Conservation (phyloP, 371 early-diverging fungal genomes). For the Haplosporangium sp. region DNA sequence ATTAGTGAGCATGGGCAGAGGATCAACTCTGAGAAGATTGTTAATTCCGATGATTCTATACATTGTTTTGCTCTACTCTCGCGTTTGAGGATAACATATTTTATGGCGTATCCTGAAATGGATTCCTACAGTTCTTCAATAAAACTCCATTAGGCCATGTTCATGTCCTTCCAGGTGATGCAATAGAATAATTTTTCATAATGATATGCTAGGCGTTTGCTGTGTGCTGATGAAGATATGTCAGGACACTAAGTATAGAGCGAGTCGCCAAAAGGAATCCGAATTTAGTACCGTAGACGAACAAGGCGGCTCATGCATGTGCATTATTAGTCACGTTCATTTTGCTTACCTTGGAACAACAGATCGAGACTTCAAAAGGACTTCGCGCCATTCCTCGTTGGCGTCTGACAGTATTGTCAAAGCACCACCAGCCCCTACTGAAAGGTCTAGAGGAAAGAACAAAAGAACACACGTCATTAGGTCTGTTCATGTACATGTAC, state of each 20-base stretch:
- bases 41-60: no score
- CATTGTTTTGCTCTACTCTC: no score
- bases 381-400: constrained; percentile 89
- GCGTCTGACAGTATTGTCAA: constrained; percentile 88
- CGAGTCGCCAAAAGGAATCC: background rate
- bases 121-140: no score
- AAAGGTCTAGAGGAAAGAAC: constrained; percentile 56
- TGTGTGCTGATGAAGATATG: constrained; percentile 25
- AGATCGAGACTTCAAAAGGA: constrained; percentile 70
- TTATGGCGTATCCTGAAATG: no score
- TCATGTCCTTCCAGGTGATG: background rate
- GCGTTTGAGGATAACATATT: no score
- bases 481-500: background rate
- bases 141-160: no score
- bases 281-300: background rate
- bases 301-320: background rate
- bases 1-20: no score
- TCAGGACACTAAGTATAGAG: constrained; percentile 11
- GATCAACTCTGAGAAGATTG: no score
- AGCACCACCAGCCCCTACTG: constrained; percentile 96
- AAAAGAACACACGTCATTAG: background rate
- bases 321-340: background rate
- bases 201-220: background rate
- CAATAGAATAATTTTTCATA: background rate
- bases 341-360: constrained; percentile 70